These are phyloP conservation scores for Aspergillus tamarii DNA, from an alignment of 2,329 filamentous ascomycete genomes.

Conservation along the genomic window DNA sequence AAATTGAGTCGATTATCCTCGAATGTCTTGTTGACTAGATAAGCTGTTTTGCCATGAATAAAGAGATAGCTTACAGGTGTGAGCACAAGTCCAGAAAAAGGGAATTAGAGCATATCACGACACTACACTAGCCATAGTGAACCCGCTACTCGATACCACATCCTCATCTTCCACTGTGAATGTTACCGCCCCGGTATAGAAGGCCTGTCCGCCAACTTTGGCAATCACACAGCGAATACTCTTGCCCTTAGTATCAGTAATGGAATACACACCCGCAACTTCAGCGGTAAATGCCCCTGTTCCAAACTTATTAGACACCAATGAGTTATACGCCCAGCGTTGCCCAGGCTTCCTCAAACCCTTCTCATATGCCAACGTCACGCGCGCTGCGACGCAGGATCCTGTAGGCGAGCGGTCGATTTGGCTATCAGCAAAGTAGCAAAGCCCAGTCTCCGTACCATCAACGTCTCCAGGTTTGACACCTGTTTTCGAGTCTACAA, in stretches of 20 bases:
- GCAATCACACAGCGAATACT: conserved; percentile 25
- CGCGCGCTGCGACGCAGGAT: conserved; percentile 41
- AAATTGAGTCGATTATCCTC: background rate
- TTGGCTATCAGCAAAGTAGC: conserved; percentile 51
- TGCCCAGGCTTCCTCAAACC: conserved; percentile 24
- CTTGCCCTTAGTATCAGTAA: conserved; percentile 6
- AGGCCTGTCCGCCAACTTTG: conserved; percentile 36
- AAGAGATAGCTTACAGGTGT: background rate
- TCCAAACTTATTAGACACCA: conserved; percentile 36
- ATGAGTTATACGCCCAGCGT: conserved; percentile 41
- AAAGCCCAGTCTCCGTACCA: conserved; percentile 47
- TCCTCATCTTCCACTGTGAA: conserved; percentile 38
- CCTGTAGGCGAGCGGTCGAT: conserved; percentile 51
- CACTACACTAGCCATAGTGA: conserved; percentile 20
- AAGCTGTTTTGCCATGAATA: background rate
- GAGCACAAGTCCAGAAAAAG: background rate
- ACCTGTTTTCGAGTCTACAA: conserved; percentile 35
- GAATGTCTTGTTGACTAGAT: background rate
- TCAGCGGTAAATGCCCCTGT: conserved; percentile 29
- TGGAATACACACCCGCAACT: conserved; percentile 21
- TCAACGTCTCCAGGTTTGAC: conserved; percentile 16
- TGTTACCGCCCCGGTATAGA: conserved; percentile 34
- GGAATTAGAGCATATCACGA: background rate
- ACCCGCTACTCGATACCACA: conserved; percentile 23
- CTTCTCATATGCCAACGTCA: conserved; percentile 41